phyloP scores from a whole-genome alignment of 2,329 filamentous ascomycete genomes.

The Arachnomyces sp. region DNA sequence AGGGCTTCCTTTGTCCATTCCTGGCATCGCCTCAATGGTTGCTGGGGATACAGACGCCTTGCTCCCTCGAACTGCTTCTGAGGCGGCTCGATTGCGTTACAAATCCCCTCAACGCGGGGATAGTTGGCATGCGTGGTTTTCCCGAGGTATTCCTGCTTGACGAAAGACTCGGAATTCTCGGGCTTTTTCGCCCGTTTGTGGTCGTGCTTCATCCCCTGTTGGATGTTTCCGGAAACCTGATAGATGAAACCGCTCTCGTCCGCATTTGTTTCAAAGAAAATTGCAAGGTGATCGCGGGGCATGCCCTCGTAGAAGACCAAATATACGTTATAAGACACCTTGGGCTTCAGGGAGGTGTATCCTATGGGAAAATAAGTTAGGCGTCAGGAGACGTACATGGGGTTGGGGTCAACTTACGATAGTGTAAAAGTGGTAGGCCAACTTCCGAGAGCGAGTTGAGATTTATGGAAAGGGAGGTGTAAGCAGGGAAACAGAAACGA shows the following conservation, averaged over 20 bases:
- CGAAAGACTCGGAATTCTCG: constrained; percentile 3
- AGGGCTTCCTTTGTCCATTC: constrained; percentile 24
- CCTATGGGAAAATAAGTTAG: neutral
- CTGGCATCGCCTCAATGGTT: constrained; percentile 21
- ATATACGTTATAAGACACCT: constrained; percentile 16
- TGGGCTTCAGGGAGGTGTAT: neutral
- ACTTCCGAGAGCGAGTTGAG: too few species aligned
- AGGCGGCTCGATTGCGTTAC: constrained; percentile 16
- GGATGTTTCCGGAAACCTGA: constrained; percentile 25
- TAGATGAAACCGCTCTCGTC: constrained; percentile 16
- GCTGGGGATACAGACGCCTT: constrained; percentile 18
- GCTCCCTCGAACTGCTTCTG: constrained; percentile 25
- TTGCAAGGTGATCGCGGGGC: constrained; percentile 21
- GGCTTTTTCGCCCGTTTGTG: constrained; percentile 5
- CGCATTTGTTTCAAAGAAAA: constrained; percentile 20
- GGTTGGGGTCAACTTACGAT: too few species aligned
- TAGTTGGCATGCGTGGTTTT: constrained; percentile 10
- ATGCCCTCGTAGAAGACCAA: constrained; percentile 13
- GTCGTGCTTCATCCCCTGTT: constrained; percentile 20
- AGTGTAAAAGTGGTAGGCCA: too few species aligned
- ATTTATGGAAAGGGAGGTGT: too few species aligned
- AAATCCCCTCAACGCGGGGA: constrained; percentile 14
- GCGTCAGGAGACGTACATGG: too few species aligned
- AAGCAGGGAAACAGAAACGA: too few species aligned
- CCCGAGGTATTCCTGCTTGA: constrained; percentile 1